These are phyloP conservation scores for Cladosporium sp. DNA, from an alignment of 2,329 filamentous ascomycete genomes.

Conservation along the genomic window DNA sequence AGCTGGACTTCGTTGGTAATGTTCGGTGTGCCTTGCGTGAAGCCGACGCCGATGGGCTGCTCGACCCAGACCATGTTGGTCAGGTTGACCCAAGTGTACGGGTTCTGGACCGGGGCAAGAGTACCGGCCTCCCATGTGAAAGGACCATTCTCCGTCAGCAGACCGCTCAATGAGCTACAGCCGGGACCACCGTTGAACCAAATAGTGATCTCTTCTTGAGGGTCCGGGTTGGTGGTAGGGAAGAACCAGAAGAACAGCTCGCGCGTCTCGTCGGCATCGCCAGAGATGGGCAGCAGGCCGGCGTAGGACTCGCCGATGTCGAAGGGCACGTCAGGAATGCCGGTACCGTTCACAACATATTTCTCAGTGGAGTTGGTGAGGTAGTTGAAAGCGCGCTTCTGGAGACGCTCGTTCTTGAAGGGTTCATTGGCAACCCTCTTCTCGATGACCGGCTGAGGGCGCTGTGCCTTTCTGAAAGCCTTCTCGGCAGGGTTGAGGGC, in stretches of 20 bases:
- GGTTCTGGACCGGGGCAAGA: slow-evolving; percentile 36
- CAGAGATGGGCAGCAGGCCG: slow-evolving; percentile 49
- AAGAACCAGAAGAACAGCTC: slow-evolving; percentile 53
- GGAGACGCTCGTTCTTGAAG: slow-evolving; percentile 3
- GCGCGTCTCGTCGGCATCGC: slow-evolving; percentile 38
- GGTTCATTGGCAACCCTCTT: slow-evolving; percentile 8
- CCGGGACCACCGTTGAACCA: slow-evolving; percentile 23
- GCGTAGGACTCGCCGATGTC: slow-evolving; percentile 41
- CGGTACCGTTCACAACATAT: slow-evolving; percentile 25
- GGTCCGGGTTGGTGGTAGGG: slow-evolving; percentile 44
- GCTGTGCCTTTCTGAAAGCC: slow-evolving; percentile 9
- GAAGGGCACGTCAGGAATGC: slow-evolving; percentile 35
- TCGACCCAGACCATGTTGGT: slow-evolving; percentile 69
- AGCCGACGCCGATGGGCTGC: slow-evolving; percentile 45
- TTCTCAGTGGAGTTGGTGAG: slow-evolving; percentile 11
- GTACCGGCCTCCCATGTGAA: slow-evolving; percentile 41
- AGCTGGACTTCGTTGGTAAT: slow-evolving; percentile 45
- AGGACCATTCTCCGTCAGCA: slow-evolving; percentile 19
- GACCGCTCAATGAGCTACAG: slow-evolving; percentile 17
- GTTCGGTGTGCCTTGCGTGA: slow-evolving; percentile 37
- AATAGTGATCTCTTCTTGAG: slow-evolving; percentile 45
- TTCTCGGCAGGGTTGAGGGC: slow-evolving; percentile 10
- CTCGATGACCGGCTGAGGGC: slow-evolving; percentile 10
- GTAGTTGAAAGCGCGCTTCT: slow-evolving; percentile 9
- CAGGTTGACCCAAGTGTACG: slow-evolving; percentile 48